Evolutionary conservation across 768 basidiomycete genomes (phyloP), one percentile per base, ranked within the genome.

Genomic region (Lentinula guzmanii): DNA sequence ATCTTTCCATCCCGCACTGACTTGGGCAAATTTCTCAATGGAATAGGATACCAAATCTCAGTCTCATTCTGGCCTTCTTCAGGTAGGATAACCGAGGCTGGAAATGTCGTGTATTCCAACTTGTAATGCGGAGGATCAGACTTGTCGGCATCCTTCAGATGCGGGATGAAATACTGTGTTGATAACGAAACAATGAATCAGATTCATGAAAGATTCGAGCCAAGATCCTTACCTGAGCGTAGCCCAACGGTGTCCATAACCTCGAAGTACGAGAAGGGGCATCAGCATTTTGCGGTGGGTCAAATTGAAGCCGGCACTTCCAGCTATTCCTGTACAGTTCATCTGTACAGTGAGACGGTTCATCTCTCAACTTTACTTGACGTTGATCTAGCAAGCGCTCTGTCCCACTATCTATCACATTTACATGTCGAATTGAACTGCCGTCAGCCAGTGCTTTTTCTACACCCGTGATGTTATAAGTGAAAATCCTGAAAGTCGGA

Each of bases 91-190:
- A 67, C 63, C 11, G 65, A 65, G 33, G 76, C 74, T 66, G 82
- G 70, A 69, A 83, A 87, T 58, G 91, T 94, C 73, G 87, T 67
- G 70, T 95, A 93, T 71, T 94, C 92, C 65, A 95, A 74, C 74
- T 86, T 79, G 76, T 84, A 93, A 65, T 76, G 74, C 2, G 92
- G 91, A 60, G 74, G 65, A 11, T 76, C 71, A 42, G 69, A 77
- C 69, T 82, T 74, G 66, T 79, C 75, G 11, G 79, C 81, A 35
- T 70, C 66, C 55, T 76, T 77, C 13, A 91, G 72, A 61, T 80
- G 72, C 0, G 87, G 87, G 50, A 94, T 72, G 69, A 83, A 86
- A 70, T 84, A 91, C 89, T 91, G 72, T 91, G 72, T 15, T 28
- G 45, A 13, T 52, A 42, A 62, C 43, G 53, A 35, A 61, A 51